A percentile compares a stretch with the other conserved stretches of the same genome.
Conservation (phyloP, 75 land plant species). For the Sequoia sempervirens region DNA sequence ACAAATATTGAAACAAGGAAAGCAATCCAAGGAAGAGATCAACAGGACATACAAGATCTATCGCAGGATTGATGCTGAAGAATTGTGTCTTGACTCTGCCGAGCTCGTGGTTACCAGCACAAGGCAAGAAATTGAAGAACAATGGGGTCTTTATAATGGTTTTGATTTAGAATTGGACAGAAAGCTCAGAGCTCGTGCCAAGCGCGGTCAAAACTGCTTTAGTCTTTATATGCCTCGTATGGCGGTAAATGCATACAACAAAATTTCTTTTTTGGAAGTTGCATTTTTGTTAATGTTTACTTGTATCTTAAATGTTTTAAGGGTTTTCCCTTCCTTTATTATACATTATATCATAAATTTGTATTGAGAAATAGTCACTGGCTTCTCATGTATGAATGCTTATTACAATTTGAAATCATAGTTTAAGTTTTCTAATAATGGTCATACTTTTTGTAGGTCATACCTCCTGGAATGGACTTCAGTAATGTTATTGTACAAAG, state of each 20-base stretch:
- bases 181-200: slow-evolving; percentile 65
- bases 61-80: slow-evolving; percentile 88
- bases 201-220: slow-evolving; percentile 69
- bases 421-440: not conserved
- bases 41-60: slow-evolving; percentile 74
- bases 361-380: not conserved
- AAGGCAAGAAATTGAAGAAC: slow-evolving; percentile 90
- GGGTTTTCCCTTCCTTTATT: not conserved
- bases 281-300: not conserved
- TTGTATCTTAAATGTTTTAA: not conserved
- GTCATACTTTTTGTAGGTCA: slow-evolving; percentile 39
- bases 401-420: not conserved
- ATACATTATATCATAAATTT: not conserved
- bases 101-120: slow-evolving; percentile 91
- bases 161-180: slow-evolving; percentile 74
- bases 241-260: slow-evolving; percentile 46
- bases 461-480: slow-evolving; percentile 95
- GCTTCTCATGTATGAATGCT: not conserved
- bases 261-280: not conserved
- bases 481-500: slow-evolving; percentile 56
- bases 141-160: slow-evolving; percentile 90
- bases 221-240: slow-evolving; percentile 92
- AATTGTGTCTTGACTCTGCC: slow-evolving; percentile 68
- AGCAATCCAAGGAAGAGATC: slow-evolving; percentile 75
- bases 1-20: slow-evolving; percentile 79